Evolutionary conservation across 768 basidiomycete species (phyloP).

Genomic region (Sarcomyxa edulis): DNA sequence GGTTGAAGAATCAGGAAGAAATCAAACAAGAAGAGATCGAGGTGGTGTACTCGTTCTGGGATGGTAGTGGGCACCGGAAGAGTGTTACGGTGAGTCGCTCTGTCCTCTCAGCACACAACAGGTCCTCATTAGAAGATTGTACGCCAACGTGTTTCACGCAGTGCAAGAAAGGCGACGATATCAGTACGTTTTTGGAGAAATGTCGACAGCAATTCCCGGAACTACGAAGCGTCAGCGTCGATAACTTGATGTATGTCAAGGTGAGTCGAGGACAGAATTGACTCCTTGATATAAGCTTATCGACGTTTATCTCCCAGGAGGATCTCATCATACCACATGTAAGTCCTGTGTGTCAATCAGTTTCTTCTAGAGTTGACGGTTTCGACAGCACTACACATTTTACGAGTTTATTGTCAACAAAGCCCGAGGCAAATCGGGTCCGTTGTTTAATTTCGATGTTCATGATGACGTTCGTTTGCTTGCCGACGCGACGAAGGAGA

Average conservation of each 20-base stretch:
- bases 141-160: constrained; percentile 24
- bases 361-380: constrained; percentile 4
- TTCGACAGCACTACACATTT: constrained; percentile 88
- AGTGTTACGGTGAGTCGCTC: constrained; percentile 69
- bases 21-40: constrained; percentile 76
- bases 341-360: constrained; percentile 18
- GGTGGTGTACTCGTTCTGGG: constrained; percentile 96
- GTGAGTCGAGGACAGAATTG: no score
- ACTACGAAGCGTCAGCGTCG: constrained; percentile 81
- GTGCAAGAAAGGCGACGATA: constrained; percentile 97
- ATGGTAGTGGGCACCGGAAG: constrained; percentile 95
- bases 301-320: constrained; percentile 50
- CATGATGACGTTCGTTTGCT: constrained; percentile 96
- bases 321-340: constrained; percentile 97
- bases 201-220: constrained; percentile 92
- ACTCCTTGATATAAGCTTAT: no score
- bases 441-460: constrained; percentile 97
- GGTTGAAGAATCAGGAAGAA: constrained; percentile 70
- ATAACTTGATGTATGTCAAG: constrained; percentile 99
- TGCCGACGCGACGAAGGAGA: constrained; percentile 92
- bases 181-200: constrained; percentile 85
- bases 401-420: constrained; percentile 99
- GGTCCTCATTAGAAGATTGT: constrained; percentile 4
- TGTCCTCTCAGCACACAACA: neutral
- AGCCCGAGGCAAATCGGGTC: constrained; percentile 96